phyloP scores from a whole-genome alignment of 2,329 filamentous ascomycete species.

The Cladorrhinum sp. region DNA sequence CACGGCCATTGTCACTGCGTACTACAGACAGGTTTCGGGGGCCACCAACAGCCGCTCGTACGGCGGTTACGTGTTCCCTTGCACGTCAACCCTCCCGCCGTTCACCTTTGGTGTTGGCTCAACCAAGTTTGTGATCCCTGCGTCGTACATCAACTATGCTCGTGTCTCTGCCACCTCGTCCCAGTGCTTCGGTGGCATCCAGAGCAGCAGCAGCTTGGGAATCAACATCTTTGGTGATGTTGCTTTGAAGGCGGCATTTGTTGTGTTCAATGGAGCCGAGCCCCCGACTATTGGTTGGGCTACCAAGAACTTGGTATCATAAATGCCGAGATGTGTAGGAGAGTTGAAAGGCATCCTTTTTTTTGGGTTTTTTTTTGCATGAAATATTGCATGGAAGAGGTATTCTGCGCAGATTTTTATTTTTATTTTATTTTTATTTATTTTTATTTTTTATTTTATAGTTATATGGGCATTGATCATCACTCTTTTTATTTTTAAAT shows the following conservation, averaged over 20 bases:
- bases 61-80: constrained; percentile 54
- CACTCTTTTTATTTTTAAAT: too few relatives aligned
- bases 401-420: too few relatives aligned
- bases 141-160: constrained; percentile 40
- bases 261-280: constrained; percentile 26
- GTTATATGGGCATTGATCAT: too few relatives aligned
- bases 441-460: too few relatives aligned
- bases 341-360: neutral
- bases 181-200: constrained; percentile 64
- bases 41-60: constrained; percentile 36
- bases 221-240: constrained; percentile 30
- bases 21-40: constrained; percentile 48
- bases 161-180: constrained; percentile 22
- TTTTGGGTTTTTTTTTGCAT: too few relatives aligned
- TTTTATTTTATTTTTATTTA: too few relatives aligned
- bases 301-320: constrained; percentile 21
- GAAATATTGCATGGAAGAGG: neutral
- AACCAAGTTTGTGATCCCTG: constrained; percentile 47
- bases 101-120: constrained; percentile 49
- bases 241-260: constrained; percentile 29
- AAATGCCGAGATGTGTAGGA: neutral
- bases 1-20: constrained; percentile 45
- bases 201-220: constrained; percentile 36
- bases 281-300: constrained; percentile 27
- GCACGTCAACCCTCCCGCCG: constrained; percentile 45